Conservation (phyloP, 495 filamentous ascomycete species). For the Cercophora sp. region DNA sequence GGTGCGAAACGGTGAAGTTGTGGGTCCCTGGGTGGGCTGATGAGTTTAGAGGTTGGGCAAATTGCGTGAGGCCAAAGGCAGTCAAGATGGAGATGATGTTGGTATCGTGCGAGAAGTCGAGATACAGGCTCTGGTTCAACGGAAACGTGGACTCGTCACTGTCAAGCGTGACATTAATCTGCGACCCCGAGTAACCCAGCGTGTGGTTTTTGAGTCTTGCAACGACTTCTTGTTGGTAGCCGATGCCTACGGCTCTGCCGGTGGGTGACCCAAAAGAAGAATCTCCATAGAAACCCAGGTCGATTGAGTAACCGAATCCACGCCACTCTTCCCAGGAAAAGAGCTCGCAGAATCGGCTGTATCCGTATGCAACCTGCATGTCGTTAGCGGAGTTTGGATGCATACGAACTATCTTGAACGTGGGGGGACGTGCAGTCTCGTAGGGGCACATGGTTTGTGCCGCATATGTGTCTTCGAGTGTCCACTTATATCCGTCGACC, state of each 20-base stretch:
- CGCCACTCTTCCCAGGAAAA: slow-evolving; percentile 70
- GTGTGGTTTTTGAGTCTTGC: slow-evolving; percentile 55
- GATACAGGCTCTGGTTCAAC: slow-evolving; percentile 60
- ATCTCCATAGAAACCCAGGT: slow-evolving; percentile 57
- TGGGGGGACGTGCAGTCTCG: too few relatives aligned
- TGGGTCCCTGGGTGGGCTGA: slow-evolving; percentile 41
- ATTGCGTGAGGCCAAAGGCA: slow-evolving; percentile 70
- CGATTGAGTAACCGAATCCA: slow-evolving; percentile 66
- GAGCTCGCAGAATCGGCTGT: slow-evolving; percentile 66
- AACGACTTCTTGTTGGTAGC: slow-evolving; percentile 59
- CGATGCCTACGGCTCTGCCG: slow-evolving; percentile 59
- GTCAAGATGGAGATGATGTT: slow-evolving; percentile 68
- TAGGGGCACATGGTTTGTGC: slow-evolving; percentile 74
- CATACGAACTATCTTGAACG: too few relatives aligned
- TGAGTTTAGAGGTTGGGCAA: slow-evolving; percentile 46
- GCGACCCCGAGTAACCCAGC: slow-evolving; percentile 46
- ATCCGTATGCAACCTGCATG: slow-evolving; percentile 57
- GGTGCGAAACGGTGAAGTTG: slow-evolving; percentile 50
- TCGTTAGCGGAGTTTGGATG: too few relatives aligned
- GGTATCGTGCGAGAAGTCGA: slow-evolving; percentile 86
- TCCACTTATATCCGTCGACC: slow-evolving; percentile 49
- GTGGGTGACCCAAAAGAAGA: slow-evolving; percentile 56
- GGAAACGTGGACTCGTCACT: slow-evolving; percentile 61
- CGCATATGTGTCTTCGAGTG: slow-evolving; percentile 47
- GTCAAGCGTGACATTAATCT: slow-evolving; percentile 69